Base-by-base conservation (phyloP, 495 filamentous ascomycete genomes). In the Neurospora sp. region DNA sequence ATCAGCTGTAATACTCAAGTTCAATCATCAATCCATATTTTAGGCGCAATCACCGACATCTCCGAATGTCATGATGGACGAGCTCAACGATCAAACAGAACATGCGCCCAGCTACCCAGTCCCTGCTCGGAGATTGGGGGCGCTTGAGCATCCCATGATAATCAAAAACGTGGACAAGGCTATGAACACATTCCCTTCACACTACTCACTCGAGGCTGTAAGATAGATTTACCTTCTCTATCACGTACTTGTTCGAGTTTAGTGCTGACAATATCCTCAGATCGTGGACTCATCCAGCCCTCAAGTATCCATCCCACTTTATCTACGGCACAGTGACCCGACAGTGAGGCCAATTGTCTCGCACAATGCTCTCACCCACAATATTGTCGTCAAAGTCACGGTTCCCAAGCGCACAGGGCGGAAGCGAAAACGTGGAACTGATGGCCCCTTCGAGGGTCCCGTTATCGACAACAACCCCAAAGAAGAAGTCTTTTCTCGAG, bases 111-210 rank as follows among this genome's bases (percentile, higher is more conserved):
- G 74, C 69, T 85, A 83, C 40, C 74, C 82, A 0, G 84, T 97
- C 38, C 93, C 93, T 3, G 74, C 84, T 40, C 85, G 88, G 54
- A 84, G 85, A 23, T 84, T 98, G 62, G 87, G 94, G 40, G 90
- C 90, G 72, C 87, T 98, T 31, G 96, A 99, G 78, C 94, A 98
- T 81, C 96, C 96, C 7, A 91, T 90, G 74, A 89, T 96, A 70
- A 84, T 98, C 77, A 89, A 88, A 76, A 91, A 97, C 82, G 77
- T 97, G 71, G 91, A 96, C 75, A 93, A 90, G 73, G 96, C 88
- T 20, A 86, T 98, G 73, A 86, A 89, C 23, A 95, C 94, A 0
- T 87, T 98, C 27, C 92, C 94, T 2, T 89, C 89, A 7, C 84
- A 88, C 42, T 80, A 84, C 23, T 87, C 90, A 37, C 87, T 97